These are phyloP conservation scores for Aureobasidium sp. DNA, from an alignment of 2,329 filamentous ascomycete genomes.

Conservation along the genomic window DNA sequence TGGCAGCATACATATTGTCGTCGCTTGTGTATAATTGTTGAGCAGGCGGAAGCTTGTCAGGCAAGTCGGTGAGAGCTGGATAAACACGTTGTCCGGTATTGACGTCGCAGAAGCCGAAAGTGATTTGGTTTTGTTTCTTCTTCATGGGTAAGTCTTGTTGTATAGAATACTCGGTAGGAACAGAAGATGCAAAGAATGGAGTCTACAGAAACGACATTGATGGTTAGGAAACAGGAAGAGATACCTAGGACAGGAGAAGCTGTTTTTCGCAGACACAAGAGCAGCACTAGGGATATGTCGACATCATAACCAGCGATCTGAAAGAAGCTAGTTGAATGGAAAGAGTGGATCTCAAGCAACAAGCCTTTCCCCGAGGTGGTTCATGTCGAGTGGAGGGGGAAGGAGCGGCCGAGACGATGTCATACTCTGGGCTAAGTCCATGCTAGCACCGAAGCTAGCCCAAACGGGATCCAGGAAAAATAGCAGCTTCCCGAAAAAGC, in stretches of 20 bases:
- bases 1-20: slow-evolving; percentile 43
- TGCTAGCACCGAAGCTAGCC: background rate
- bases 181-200: background rate
- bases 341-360: slow-evolving; percentile 10
- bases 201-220: background rate
- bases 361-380: background rate
- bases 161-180: background rate
- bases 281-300: slow-evolving; percentile 11
- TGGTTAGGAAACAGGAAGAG: background rate
- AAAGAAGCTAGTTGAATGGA: background rate
- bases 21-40: slow-evolving; percentile 16
- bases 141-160: slow-evolving; percentile 4
- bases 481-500: slow-evolving; percentile 10
- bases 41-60: slow-evolving; percentile 30
- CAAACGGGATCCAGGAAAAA: background rate
- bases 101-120: slow-evolving; percentile 27
- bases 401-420: slow-evolving; percentile 7
- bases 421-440: slow-evolving; percentile 10
- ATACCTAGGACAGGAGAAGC: background rate
- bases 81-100: slow-evolving; percentile 31
- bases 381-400: slow-evolving; percentile 7
- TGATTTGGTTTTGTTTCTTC: slow-evolving; percentile 19
- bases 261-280: slow-evolving; percentile 3
- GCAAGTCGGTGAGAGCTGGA: slow-evolving; percentile 26
- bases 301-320: background rate